Evolutionary conservation across 257 asterid species (phyloP), one percentile per base, ranked within the genome.

Genomic region (Salvia hispanica): DNA sequence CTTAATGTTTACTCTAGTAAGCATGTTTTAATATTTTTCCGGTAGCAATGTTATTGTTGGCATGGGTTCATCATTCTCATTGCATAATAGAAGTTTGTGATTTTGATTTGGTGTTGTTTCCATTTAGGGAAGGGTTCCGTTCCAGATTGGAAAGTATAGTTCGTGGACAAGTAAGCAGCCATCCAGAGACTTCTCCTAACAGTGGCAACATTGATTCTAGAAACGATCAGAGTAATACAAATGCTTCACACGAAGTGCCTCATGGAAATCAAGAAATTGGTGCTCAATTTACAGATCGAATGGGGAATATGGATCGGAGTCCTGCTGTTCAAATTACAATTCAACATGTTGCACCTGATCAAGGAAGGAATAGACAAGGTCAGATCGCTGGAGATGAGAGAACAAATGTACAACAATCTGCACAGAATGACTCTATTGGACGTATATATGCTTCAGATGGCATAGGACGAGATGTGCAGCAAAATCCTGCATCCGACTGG

Each of bases 71-170:
- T 56, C 62, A 61, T 66, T 73, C 58, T 59, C 31, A 56, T 31
- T 58, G 6, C 5, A 50, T 50, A 14, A n/a, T 25, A 18, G 53
- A 57, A 2, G 1, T 6, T 8, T 47, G 50, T 57, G 73, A 60
- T 67, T 60, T 45, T 68, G 42, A 60, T 39, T 16, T 37, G 58
- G 76, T 37, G 56, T 75, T 40, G 44, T 60, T 58, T 34, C 53
- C 11, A 56, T 76, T 56, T 81, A 86, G 96, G 86, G 96, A 88
- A 67, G 98, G 98, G 71, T 87, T 91, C 76, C 89, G 89, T 74
- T 89, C 85, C 76, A 86, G 95, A 76, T 72, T 84, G 82, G 99
- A 85, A 73, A 87, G 77, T 75, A 76, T 83, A 66, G 91, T 80
- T 21, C 90, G 81, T 67, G 95, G 88, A 55, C 96, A 86, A 78